Percentiles rank a stretch among this genome's conserved stretches.
phyloP scores from a whole-genome alignment of 176 grass and related monocot species.

The Puccinellia tenuiflora region DNA sequence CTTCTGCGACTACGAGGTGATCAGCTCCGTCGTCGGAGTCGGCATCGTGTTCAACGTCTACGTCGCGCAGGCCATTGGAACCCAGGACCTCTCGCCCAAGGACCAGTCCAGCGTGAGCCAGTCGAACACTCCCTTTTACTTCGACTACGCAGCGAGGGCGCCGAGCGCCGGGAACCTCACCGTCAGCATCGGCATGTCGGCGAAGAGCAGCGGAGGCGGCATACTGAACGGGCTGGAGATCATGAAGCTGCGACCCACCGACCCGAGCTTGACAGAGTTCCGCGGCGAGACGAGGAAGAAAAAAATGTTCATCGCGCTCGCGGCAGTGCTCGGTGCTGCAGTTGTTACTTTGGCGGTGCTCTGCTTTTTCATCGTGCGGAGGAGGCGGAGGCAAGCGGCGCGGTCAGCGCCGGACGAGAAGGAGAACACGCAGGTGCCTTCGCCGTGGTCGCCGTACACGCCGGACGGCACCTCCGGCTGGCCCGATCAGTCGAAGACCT shows the following conservation, averaged over 20 bases:
- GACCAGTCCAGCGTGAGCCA: neutral
- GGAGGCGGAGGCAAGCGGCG: neutral
- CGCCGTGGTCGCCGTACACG: constrained; percentile 37
- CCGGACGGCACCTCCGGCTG: neutral
- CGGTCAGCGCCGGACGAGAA: constrained; percentile 29
- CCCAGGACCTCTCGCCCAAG: neutral
- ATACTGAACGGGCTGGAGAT: constrained; percentile 85
- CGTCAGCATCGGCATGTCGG: constrained; percentile 32
- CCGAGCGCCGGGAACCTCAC: constrained; percentile 27
- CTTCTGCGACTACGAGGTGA: constrained; percentile 53
- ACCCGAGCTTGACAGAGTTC: neutral
- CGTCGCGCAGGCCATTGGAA: constrained; percentile 19
- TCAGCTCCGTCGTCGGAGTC: neutral
- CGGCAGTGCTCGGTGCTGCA: constrained; percentile 25
- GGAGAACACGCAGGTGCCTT: constrained; percentile 20
- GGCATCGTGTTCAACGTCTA: constrained; percentile 45
- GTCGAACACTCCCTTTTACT: constrained; percentile 20
- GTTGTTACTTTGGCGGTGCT: constrained; percentile 1
- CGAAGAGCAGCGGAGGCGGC: neutral
- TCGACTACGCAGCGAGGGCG: constrained; percentile 29
- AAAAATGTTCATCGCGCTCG: neutral
- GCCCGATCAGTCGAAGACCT: constrained; percentile 40
- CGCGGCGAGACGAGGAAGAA: neutral
- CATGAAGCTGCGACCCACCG: constrained; percentile 32
- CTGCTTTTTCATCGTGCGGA: constrained; percentile 2